phyloP scores from a whole-genome alignment of 2,329 filamentous ascomycete species.

The Cercospora sp. region DNA sequence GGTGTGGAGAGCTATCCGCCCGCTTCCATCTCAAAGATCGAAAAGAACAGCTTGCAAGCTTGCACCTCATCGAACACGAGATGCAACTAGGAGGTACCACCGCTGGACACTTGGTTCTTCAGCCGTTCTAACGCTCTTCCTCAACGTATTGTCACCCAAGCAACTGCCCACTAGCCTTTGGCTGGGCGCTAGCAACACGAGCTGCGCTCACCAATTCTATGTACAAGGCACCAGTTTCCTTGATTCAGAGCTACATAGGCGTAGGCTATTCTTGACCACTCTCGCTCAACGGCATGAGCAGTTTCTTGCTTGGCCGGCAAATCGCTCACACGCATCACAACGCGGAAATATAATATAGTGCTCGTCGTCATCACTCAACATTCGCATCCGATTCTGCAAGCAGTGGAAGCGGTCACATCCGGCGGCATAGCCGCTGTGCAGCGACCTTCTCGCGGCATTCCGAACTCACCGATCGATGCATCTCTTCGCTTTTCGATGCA shows the following conservation, averaged over 20 bases:
- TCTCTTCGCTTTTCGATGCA: too few relatives aligned
- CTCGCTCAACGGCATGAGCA: background rate
- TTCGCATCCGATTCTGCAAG: background rate
- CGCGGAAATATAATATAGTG: too few relatives aligned
- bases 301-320: background rate
- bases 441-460: too few relatives aligned
- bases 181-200: background rate
- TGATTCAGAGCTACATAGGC: background rate
- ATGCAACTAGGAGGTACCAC: too few relatives aligned
- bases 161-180: background rate
- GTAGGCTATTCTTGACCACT: background rate
- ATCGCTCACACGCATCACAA: too few relatives aligned
- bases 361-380: background rate
- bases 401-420: background rate
- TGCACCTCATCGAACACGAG: too few relatives aligned
- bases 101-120: background rate
- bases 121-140: background rate
- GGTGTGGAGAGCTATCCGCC: too few relatives aligned
- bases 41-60: too few relatives aligned
- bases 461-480: too few relatives aligned
- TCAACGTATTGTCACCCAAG: background rate
- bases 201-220: background rate
- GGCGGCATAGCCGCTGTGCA: too few relatives aligned
- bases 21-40: too few relatives aligned
- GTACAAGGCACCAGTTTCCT: background rate